These are phyloP conservation scores for Barbatosphaeria neglecta DNA, from an alignment of 495 filamentous ascomycete genomes.

Conservation along the genomic window DNA sequence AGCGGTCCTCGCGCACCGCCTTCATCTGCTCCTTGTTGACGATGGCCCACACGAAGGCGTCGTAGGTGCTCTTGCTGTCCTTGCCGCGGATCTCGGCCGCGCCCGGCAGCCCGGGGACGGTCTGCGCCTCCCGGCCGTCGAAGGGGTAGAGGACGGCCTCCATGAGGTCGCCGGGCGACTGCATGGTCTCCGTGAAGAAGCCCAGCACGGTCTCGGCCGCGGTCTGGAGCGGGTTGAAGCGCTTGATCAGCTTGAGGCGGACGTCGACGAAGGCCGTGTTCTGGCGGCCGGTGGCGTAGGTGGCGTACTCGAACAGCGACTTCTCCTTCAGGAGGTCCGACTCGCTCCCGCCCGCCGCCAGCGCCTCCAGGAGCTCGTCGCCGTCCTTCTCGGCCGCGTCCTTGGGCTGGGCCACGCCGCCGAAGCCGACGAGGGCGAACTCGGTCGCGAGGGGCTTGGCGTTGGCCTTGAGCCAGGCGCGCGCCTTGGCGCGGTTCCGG, in stretches of 20 bases:
- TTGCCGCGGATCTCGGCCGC: slow-evolving; percentile 40
- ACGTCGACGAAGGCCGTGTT: slow-evolving; percentile 88
- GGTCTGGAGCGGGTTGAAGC: slow-evolving; percentile 75
- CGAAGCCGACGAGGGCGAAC: slow-evolving; percentile 82
- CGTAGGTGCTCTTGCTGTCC: slow-evolving; percentile 64
- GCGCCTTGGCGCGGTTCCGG: slow-evolving; percentile 69
- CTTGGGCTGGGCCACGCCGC: slow-evolving; percentile 27
- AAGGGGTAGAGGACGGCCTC: slow-evolving; percentile 75
- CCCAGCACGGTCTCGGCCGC: slow-evolving; percentile 53
- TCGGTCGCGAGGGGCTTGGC: slow-evolving; percentile 60
- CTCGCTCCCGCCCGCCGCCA: slow-evolving; percentile 16
- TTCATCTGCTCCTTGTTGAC: slow-evolving; percentile 95
- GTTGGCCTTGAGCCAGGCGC: slow-evolving; percentile 68
- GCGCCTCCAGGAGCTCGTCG: slow-evolving; percentile 28
- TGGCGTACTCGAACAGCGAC: slow-evolving; percentile 66
- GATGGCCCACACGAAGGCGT: slow-evolving; percentile 88
- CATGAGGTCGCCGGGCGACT: slow-evolving; percentile 53
- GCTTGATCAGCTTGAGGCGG: slow-evolving; percentile 69
- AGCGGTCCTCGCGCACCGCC: slow-evolving; percentile 78
- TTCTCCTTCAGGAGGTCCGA: slow-evolving; percentile 62
- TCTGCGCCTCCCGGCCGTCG: slow-evolving; percentile 76
- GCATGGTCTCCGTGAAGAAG: slow-evolving; percentile 67
- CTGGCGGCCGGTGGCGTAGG: slow-evolving; percentile 88
- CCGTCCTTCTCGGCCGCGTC: slow-evolving; percentile 19
- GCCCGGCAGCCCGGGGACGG: slow-evolving; percentile 48